Conservation (phyloP, 1,284 basidiomycete genomes). For the Malassezia caprae region DNA sequence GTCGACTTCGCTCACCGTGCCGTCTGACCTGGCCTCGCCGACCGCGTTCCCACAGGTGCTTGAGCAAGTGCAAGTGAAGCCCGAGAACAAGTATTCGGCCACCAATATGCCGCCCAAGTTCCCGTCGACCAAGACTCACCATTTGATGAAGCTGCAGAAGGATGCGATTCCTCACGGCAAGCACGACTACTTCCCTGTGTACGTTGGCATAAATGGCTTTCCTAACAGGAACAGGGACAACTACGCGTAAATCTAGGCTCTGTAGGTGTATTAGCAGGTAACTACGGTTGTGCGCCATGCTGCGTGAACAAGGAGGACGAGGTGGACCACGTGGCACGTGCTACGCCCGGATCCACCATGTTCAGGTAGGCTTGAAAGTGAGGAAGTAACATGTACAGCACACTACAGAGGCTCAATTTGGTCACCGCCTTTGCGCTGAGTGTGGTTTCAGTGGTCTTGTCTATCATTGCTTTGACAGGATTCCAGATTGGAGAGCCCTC, state of each 20-base stretch:
- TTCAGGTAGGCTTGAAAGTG: conserved; percentile 3
- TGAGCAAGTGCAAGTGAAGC: conserved; percentile 32
- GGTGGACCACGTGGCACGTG: neutral
- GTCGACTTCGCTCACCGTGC: conserved; percentile 37
- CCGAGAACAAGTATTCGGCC: conserved; percentile 29
- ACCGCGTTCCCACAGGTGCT: conserved; percentile 46
- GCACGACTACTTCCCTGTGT: conserved; percentile 42
- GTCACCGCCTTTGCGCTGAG: conserved; percentile 57
- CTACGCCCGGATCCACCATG: conserved; percentile 8
- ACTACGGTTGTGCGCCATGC: neutral
- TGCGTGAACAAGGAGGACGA: neutral
- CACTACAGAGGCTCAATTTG: conserved; percentile 61
- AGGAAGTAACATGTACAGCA: conserved; percentile 17
- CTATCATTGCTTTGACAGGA: conserved; percentile 27
- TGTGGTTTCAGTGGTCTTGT: conserved; percentile 57
- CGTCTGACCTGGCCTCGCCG: conserved; percentile 37
- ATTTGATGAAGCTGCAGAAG: conserved; percentile 43
- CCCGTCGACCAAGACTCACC: conserved; percentile 40
- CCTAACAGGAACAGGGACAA: conserved; percentile 20
- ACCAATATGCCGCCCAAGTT: conserved; percentile 40
- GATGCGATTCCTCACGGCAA: conserved; percentile 42
- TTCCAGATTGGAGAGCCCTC: conserved; percentile 47
- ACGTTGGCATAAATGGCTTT: conserved; percentile 7
- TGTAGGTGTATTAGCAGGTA: neutral
- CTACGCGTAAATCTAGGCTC: conserved; percentile 15